phyloP scores from a whole-genome alignment of 129 eudicot species.

The Tagetes patula region DNA sequence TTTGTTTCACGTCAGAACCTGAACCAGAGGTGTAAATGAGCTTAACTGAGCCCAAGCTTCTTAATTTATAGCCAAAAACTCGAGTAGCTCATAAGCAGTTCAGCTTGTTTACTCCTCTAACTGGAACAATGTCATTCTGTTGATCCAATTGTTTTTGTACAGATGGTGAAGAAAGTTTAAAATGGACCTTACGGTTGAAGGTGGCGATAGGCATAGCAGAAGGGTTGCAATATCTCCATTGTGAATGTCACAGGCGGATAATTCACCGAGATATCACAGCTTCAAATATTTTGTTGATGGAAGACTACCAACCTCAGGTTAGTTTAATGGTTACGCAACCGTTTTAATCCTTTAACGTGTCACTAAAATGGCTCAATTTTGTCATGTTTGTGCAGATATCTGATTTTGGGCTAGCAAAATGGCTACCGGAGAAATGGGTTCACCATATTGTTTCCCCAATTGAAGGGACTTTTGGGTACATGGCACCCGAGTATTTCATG shows the following conservation, averaged over 20 bases:
- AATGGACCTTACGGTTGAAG: slow-evolving; percentile 71
- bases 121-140: background rate
- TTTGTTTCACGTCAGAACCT: background rate
- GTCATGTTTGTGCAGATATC: slow-evolving; percentile 61
- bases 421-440: slow-evolving; percentile 98
- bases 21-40: background rate
- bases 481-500: slow-evolving; percentile 99
- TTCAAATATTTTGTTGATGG: slow-evolving; percentile 75
- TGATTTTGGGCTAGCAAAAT: slow-evolving; percentile 98
- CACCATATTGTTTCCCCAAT: slow-evolving; percentile 84
- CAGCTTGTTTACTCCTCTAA: background rate
- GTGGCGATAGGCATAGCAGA: slow-evolving; percentile 84
- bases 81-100: background rate
- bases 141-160: slow-evolving; percentile 9
- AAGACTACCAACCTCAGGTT: slow-evolving; percentile 86
- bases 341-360: background rate
- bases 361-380: background rate
- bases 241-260: slow-evolving; percentile 74
- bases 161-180: slow-evolving; percentile 45
- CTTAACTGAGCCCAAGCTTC: background rate
- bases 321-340: background rate
- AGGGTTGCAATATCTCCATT: slow-evolving; percentile 86
- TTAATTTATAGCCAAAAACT: background rate
- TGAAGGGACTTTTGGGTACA: slow-evolving; percentile 98
- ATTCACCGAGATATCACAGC: slow-evolving; percentile 95